Evolutionary conservation across 257 asterid genomes (phyloP), one percentile per base, ranked within the genome.

Genomic region (Knoxia roxburghii): DNA sequence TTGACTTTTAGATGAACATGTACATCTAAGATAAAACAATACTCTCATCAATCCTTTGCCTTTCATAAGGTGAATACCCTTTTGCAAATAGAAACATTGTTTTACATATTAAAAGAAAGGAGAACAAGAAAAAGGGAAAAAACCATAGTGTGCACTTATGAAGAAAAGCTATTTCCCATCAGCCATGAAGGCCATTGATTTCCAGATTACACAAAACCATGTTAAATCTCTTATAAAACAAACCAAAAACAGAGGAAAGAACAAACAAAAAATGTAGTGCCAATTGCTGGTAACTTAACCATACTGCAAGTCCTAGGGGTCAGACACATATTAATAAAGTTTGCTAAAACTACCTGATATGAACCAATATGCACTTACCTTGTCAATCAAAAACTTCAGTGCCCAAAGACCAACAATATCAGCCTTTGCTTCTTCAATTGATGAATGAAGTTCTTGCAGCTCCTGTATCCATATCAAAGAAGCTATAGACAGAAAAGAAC

Each of bases 351-450:
- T 43, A 41, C 37, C 33, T 27, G 2, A 43, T 27, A 21, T 24
- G 32, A 17, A 37, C 40, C 54, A 21, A 43, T 67, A 68, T 14
- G 35, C 55, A 54, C 48, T 69, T 74, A 92, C 98, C 95, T 81
- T 69, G 72, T 71, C 76, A 73, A 88, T 82, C 48, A 93, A 86
- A 84, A 90, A 90, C 72, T 86, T 81, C 72, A 93, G 85, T 65
- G 99, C 95, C 99, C 99, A 93, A 68, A 93, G 91, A 69, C 99
- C 99, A 58, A 90, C 99, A 73, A 93, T 90, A 83, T 93, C 99
- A 20, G 97, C 99, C 82, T 93, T 93, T 62, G 99, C 97, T 84
- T 93, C 99, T 83, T 93, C 99, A 41, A 93, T 62, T 67, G 97
- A 82, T 7, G 99, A 88, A 84, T 93, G 96, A 78, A 93, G 89